A percentile compares a stretch with the other conserved stretches of the same genome.
Evolutionary conservation across 139 green algal genomes (phyloP).

Genomic region (Nannochloris sp.): DNA sequence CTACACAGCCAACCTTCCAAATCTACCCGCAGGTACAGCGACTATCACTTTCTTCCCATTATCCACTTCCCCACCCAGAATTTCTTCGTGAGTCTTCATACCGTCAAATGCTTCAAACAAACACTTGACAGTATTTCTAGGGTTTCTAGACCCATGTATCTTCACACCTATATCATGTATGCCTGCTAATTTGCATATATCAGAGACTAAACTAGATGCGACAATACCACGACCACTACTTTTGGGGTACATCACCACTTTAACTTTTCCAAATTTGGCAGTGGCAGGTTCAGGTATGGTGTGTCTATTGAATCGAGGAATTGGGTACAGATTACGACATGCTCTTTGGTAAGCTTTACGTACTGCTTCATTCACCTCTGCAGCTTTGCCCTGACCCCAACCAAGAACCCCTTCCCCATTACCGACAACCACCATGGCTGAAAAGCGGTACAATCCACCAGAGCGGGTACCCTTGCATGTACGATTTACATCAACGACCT

Average conservation of each 20-base stretch:
- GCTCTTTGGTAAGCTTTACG: slow-evolving; percentile 23
- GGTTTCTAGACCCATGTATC: slow-evolving; percentile 29
- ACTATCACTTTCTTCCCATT: slow-evolving; percentile 1
- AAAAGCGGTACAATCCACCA: slow-evolving; percentile 27
- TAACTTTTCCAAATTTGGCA: slow-evolving; percentile 27
- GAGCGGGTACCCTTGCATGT: slow-evolving; percentile 32
- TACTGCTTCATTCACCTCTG: slow-evolving; percentile 22
- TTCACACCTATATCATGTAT: slow-evolving; percentile 35
- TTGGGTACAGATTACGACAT: slow-evolving; percentile 27
- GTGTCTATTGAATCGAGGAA: slow-evolving; percentile 28
- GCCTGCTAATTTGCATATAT: slow-evolving; percentile 33
- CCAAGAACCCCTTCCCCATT: slow-evolving; percentile 37
- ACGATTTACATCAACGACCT: slow-evolving; percentile 31
- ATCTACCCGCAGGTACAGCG: slow-evolving; percentile 21
- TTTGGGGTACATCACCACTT: slow-evolving; percentile 32
- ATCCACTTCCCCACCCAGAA: slow-evolving; percentile 1
- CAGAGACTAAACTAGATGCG: slow-evolving; percentile 9
- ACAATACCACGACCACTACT: slow-evolving; percentile 20
- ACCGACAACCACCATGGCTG: slow-evolving; percentile 32
- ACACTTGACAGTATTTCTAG: slow-evolving; percentile 29
- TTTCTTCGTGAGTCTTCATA: slow-evolving; percentile 20
- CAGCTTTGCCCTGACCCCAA: slow-evolving; percentile 32
- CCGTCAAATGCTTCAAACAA: slow-evolving; percentile 30
- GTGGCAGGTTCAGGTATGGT: slow-evolving; percentile 22
- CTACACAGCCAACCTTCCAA: slow-evolving; percentile 6